Evolutionary conservation across 768 basidiomycete species (phyloP), one percentile per base, ranked within the genome.

Genomic region (Boletus fagicola): DNA sequence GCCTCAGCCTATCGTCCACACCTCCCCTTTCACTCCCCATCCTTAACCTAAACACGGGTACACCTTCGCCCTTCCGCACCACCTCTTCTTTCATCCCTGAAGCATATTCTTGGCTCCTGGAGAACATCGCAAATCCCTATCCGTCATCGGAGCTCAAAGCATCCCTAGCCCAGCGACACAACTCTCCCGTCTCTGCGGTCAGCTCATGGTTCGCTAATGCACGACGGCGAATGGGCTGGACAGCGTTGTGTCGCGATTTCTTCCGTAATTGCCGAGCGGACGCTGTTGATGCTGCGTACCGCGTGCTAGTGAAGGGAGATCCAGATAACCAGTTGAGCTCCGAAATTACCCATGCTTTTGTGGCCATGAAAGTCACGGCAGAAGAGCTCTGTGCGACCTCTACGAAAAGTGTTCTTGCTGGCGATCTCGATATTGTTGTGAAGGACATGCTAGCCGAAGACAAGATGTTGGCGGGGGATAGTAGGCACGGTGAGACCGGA

Each of bases 191-290:
- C 0, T 75, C 71, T 24, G 66, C 73, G 0, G 53, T 84, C 30
- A 75, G 75, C 54, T 53, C 65, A 0, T 84, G 83, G 83, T 84
- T 83, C 30, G 59, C 73, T 6, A 75, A 77, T 18, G 73, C 68
- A 3, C 69, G 82, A 1, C 73, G 76, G 13, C 75, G 81, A 0
- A 82, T 82, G 0, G 82, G 82, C 0, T 84, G 83, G 83, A 82
- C 77, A 5, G 11, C 51, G 0, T 30, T 82, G 0, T 75, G 77
- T 26, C 67, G 68, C 1, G 57, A 63, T 12, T 2, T 30, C 3
- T 71, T 75, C 36, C 16, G 49, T 1, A 65, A 62, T 1, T 65
- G 67, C 5, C 53, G 66, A 4, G 54, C 58, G 3, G 69, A 71
- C 5, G 58, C 66, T 3, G 0, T 72, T 0, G 66, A 68, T 24